Percentiles rank a stretch among this genome's conserved stretches.
phyloP scores from a whole-genome alignment of 2,329 filamentous ascomycete genomes.

The Xylariaceae sp. region DNA sequence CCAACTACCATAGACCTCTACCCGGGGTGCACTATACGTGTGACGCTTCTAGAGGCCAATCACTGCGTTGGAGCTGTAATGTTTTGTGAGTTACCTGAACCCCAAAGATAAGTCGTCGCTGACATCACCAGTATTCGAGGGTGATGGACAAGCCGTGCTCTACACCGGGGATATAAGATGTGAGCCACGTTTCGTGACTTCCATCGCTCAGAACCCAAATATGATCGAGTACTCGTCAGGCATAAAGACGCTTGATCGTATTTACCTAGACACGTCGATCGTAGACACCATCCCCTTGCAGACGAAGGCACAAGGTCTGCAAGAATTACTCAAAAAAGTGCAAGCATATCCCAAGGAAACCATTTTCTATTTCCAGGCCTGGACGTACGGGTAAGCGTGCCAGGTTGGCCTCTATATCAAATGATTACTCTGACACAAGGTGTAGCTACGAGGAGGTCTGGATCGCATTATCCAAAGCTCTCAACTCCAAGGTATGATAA shows the following conservation, averaged over 20 bases:
- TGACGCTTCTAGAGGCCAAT: conserved; percentile 86
- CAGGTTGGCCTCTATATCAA: neutral
- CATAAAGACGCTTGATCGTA: conserved; percentile 63
- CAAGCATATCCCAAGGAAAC: conserved; percentile 64
- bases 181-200: conserved; percentile 80
- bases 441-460: conserved; percentile 80
- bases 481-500: conserved; percentile 54
- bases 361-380: conserved; percentile 76
- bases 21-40: conserved; percentile 63
- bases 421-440: neutral
- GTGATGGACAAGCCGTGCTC: conserved; percentile 62
- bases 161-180: conserved; percentile 88
- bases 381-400: conserved; percentile 66
- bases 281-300: conserved; percentile 44
- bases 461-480: conserved; percentile 67
- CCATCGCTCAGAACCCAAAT: conserved; percentile 63
- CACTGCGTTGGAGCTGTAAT: conserved; percentile 88
- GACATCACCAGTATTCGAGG: conserved; percentile 60
- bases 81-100: conserved; percentile 54
- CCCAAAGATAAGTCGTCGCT: neutral
- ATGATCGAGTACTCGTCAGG: conserved; percentile 69
- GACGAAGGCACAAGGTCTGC: conserved; percentile 67
- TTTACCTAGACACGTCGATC: conserved; percentile 89
- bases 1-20: conserved; percentile 70
- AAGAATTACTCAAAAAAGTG: conserved; percentile 67